A percentile compares a stretch with the other conserved stretches of the same genome.
Conservation (phyloP, 163 green algal genomes). For the Scenedesmus sp. region DNA sequence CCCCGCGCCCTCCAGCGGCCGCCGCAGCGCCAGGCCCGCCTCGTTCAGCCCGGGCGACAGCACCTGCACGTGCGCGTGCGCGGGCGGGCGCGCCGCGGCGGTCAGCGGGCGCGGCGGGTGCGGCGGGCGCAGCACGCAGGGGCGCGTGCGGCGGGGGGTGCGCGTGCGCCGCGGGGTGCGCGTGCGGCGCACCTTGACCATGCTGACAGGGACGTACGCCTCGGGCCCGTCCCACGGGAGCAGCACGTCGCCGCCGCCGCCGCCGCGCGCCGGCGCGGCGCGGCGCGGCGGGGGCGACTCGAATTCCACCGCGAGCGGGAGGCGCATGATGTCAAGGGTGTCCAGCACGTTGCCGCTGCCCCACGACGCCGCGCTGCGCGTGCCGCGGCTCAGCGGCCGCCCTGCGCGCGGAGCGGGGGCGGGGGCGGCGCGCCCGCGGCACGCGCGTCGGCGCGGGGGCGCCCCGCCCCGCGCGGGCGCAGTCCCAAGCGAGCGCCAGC, state of each 20-base stretch:
- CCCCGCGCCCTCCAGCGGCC: background rate
- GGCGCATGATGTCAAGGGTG: conserved; percentile 43
- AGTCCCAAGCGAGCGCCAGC: background rate
- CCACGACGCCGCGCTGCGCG: background rate
- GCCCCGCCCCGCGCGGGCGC: background rate
- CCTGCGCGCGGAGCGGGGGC: background rate
- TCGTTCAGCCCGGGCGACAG: conserved; percentile 26
- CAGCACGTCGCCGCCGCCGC: background rate
- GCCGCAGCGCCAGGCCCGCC: conserved; percentile 14
- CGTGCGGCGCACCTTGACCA: no score
- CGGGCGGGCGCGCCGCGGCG: no score
- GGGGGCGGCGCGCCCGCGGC: background rate
- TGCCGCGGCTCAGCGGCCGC: background rate
- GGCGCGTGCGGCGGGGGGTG: no score
- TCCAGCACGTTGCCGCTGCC: conserved; percentile 20
- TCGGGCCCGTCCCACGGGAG: conserved; percentile 36
- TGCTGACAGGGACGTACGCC: no score
- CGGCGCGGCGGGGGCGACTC: background rate
- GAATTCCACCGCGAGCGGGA: conserved; percentile 28
- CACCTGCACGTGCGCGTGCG: no score
- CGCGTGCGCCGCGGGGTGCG: no score
- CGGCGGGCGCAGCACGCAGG: no score
- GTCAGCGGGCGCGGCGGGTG: no score
- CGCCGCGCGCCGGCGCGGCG: background rate
- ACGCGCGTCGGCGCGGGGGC: no score